Conservation (phyloP, 805 yeast genomes). For the Danielozyma ontarioensis region DNA sequence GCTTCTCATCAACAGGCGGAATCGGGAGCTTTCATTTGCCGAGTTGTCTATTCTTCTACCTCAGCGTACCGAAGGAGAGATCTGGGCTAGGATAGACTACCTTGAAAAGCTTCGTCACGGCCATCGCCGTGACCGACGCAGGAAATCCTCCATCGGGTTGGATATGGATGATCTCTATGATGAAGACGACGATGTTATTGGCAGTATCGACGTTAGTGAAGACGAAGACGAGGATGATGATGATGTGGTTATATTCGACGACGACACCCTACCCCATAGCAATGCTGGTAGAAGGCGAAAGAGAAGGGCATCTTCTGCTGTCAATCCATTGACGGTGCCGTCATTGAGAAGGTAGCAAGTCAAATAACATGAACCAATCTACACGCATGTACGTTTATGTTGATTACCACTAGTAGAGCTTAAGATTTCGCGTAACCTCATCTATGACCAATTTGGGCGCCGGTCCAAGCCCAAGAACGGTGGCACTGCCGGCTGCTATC, state of each 20-base stretch:
- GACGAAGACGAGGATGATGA: slow-evolving; percentile 30
- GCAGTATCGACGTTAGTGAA: slow-evolving; percentile 24
- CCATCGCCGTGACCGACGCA: slow-evolving; percentile 24
- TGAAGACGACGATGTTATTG: slow-evolving; percentile 37
- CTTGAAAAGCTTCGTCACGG: slow-evolving; percentile 18
- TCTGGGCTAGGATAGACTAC: slow-evolving; percentile 53
- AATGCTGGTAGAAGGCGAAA: slow-evolving; percentile 17
- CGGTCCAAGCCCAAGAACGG: slow-evolving; percentile 96
- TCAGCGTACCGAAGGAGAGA: slow-evolving; percentile 68
- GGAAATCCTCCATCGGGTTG: slow-evolving; percentile 35
- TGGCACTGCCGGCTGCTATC: slow-evolving; percentile 91
- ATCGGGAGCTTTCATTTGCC: slow-evolving; percentile 59
- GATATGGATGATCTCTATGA: slow-evolving; percentile 40
- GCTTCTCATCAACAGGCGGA: slow-evolving; percentile 47
- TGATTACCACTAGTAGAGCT: slow-evolving; percentile 47
- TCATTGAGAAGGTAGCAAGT: not conserved
- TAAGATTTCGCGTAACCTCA: slow-evolving; percentile 73
- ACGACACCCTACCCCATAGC: slow-evolving; percentile 9
- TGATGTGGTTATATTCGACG: slow-evolving; percentile 5
- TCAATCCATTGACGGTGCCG: slow-evolving; percentile 28
- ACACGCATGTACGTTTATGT: not conserved
- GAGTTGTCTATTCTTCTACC: slow-evolving; percentile 74
- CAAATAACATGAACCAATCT: not conserved
- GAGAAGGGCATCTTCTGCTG: slow-evolving; percentile 39
- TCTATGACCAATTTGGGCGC: slow-evolving; percentile 83